A percentile compares a stretch with the other conserved stretches of the same genome.
Conservation (phyloP, 768 basidiomycete genomes). For the Dacryopinax primogenitus region DNA sequence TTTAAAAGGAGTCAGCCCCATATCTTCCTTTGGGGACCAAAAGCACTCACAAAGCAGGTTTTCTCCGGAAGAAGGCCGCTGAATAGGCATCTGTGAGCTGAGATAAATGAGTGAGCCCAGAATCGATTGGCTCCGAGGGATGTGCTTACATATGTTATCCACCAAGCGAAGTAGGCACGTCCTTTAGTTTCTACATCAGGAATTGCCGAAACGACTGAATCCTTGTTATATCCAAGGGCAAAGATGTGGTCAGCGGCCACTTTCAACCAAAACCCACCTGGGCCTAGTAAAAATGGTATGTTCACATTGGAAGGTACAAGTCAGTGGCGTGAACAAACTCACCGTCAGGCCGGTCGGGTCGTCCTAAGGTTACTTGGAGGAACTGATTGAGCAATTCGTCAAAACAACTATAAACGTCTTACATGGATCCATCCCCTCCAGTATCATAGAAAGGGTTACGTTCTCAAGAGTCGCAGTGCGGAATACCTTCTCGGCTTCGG, state of each 20-base stretch:
- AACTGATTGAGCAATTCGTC: background rate
- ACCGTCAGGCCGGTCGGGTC: background rate
- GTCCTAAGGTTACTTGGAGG: background rate
- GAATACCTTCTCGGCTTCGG: slow-evolving; percentile 78
- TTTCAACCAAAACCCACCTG: slow-evolving; percentile 73
- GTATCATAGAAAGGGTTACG: slow-evolving; percentile 65
- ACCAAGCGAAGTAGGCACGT: slow-evolving; percentile 56
- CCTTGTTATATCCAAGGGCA: slow-evolving; percentile 19
- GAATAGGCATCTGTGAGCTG: slow-evolving; percentile 64
- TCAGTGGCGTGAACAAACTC: background rate
- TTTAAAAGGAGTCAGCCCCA: slow-evolving; percentile 27
- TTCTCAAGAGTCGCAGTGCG: slow-evolving; percentile 66
- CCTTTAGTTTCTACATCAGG: slow-evolving; percentile 18
- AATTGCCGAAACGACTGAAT: slow-evolving; percentile 17
- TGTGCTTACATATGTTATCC: slow-evolving; percentile 56
- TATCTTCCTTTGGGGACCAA: slow-evolving; percentile 37
- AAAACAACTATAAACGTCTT: background rate
- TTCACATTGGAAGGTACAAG: background rate
- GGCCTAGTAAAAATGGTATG: slow-evolving; percentile 40
- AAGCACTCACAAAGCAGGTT: slow-evolving; percentile 52
- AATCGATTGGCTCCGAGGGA: background rate
- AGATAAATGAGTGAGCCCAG: background rate
- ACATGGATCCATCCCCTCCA: slow-evolving; percentile 36
- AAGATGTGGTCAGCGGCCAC: slow-evolving; percentile 16
- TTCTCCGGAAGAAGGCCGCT: slow-evolving; percentile 70